A percentile compares a stretch with the other conserved stretches of the same genome.
These are phyloP conservation scores for Raddia guianensis DNA, from an alignment of 176 grass and related monocot species.

Conservation along the genomic window DNA sequence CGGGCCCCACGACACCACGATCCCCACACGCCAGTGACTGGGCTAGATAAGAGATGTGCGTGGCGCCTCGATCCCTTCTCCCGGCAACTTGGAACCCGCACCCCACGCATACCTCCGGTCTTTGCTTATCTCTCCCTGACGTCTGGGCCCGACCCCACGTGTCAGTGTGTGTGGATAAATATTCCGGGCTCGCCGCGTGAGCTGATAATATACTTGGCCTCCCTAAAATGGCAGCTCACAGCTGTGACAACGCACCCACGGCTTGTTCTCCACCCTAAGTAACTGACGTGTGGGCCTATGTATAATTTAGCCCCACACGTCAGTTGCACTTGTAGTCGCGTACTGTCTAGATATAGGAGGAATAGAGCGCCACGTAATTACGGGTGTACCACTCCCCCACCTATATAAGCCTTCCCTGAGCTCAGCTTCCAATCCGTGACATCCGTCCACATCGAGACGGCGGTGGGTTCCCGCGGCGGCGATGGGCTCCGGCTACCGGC, in stretches of 20 bases:
- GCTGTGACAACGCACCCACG: no score
- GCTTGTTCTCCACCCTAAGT: no score
- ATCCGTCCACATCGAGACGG: no score
- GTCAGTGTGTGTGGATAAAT: background rate
- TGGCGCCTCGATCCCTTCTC: background rate
- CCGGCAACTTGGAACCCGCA: slow-evolving; percentile 23
- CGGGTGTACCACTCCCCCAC: no score
- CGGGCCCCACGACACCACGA: fast-evolving
- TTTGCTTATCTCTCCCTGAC: background rate
- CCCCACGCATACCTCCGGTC: fast-evolving
- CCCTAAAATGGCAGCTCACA: background rate
- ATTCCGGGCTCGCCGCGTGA: background rate
- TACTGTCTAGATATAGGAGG: no score
- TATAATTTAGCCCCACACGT: no score
- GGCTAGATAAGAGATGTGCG: background rate
- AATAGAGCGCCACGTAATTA: no score
- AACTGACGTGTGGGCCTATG: no score
- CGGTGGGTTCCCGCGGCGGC: background rate
- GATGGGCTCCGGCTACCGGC: background rate
- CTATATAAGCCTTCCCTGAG: no score
- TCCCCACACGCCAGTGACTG: background rate
- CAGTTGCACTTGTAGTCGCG: no score
- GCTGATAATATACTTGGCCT: background rate
- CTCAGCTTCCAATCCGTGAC: no score
- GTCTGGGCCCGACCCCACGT: background rate